phyloP scores from a whole-genome alignment of 2,329 filamentous ascomycete genomes.

The Dothiorella sarmentorum region DNA sequence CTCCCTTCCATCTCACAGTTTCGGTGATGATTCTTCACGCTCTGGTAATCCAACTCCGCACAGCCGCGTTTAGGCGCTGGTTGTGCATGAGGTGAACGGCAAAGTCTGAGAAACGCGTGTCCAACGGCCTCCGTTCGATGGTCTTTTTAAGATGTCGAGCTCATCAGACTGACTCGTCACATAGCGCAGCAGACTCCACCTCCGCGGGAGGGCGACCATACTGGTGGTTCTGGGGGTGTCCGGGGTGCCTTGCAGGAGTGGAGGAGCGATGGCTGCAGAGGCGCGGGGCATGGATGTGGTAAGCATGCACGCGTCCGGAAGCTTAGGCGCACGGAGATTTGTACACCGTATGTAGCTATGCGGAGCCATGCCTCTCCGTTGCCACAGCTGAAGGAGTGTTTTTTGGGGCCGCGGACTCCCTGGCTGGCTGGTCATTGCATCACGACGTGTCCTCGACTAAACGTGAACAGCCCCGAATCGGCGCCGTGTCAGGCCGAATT shows the following conservation, averaged over 20 bases:
- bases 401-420: neutral
- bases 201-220: neutral
- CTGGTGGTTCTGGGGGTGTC: conserved; percentile 8
- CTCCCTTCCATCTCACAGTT: neutral
- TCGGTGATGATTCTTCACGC: conserved; percentile 27
- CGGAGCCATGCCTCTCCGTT: neutral
- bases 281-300: neutral
- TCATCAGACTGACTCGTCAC: conserved; percentile 16
- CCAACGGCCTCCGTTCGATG: neutral
- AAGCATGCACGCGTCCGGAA: conserved; percentile 4
- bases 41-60: conserved; percentile 51
- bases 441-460: neutral
- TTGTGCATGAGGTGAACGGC: conserved; percentile 51
- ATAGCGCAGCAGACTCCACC: conserved; percentile 8
- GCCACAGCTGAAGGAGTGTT: neutral
- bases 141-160: neutral
- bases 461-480: neutral
- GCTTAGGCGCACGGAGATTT: neutral
- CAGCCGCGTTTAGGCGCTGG: conserved; percentile 48
- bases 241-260: conserved; percentile 12
- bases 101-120: conserved; percentile 40
- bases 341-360: neutral
- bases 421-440: conserved; percentile 6
- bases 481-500: neutral
- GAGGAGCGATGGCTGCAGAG: neutral